Percentiles rank a stretch among this genome's conserved stretches.
These are phyloP conservation scores for Tremellales sp. DNA, from an alignment of 1,284 basidiomycete species.

Conservation along the genomic window DNA sequence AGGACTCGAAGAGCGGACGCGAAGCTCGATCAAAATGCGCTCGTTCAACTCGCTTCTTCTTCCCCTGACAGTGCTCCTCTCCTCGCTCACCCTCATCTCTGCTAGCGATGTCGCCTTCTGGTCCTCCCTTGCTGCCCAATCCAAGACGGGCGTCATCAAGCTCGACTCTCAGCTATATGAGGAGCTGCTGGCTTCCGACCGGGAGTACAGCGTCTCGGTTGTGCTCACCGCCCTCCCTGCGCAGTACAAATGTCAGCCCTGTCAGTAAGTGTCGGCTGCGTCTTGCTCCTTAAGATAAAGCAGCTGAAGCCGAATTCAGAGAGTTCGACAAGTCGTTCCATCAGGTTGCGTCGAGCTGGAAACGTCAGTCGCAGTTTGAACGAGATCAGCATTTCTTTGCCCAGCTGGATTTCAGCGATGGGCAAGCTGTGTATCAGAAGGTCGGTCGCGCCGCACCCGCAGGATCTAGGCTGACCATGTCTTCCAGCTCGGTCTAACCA, in stretches of 20 bases:
- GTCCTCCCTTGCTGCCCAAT: conserved; percentile 58
- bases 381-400: conserved; percentile 84
- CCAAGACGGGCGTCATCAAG: conserved; percentile 70
- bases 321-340: conserved; percentile 78
- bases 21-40: conserved; percentile 24
- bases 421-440: conserved; percentile 69
- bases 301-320: conserved; percentile 55
- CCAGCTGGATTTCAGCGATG: conserved; percentile 79
- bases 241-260: conserved; percentile 60
- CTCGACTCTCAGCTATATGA: conserved; percentile 72
- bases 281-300: not conserved
- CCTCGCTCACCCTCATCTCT: conserved; percentile 13
- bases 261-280: conserved; percentile 51
- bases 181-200: conserved; percentile 58
- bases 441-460: conserved; percentile 48
- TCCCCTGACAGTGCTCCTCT: conserved; percentile 15
- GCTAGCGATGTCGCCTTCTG: conserved; percentile 30
- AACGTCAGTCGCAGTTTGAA: conserved; percentile 56
- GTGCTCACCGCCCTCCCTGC: conserved; percentile 79
- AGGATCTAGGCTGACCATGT: not conserved
- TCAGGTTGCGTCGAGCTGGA: conserved; percentile 75
- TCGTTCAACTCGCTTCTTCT: conserved; percentile 13
- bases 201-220: conserved; percentile 78
- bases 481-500: conserved; percentile 59
- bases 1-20: too few species aligned